Conservation (phyloP, 2,329 filamentous ascomycete genomes). For the Nigrospora osmanthi region DNA sequence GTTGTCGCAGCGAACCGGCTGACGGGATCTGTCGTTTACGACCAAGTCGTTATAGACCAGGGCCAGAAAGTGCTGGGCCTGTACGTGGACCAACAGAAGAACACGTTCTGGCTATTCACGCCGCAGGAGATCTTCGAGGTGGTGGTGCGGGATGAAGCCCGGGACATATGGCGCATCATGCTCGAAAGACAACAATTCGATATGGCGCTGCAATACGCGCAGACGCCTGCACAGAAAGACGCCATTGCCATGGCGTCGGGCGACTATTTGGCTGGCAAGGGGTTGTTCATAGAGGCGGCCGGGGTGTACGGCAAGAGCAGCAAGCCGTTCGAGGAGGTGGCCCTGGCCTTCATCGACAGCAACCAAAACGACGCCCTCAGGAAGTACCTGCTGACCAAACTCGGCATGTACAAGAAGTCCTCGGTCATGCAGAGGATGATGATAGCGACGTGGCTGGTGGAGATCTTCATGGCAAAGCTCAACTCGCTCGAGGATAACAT, state of each 20-base stretch:
- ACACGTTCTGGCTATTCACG: slow-evolving; percentile 96
- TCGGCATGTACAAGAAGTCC: slow-evolving; percentile 73
- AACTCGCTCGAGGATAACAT: slow-evolving; percentile 93
- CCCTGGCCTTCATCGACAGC: slow-evolving; percentile 81
- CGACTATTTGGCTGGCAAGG: slow-evolving; percentile 76
- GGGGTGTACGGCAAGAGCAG: slow-evolving; percentile 89
- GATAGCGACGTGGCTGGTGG: slow-evolving; percentile 90
- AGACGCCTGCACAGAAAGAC: slow-evolving; percentile 74
- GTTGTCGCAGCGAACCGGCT: slow-evolving; percentile 82
- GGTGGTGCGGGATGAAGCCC: slow-evolving; percentile 79
- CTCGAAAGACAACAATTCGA: slow-evolving; percentile 82
- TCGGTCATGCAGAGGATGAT: slow-evolving; percentile 89
- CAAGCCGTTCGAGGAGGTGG: slow-evolving; percentile 95
- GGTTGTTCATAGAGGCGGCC: slow-evolving; percentile 78
- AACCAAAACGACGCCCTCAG: slow-evolving; percentile 84
- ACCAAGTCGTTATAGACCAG: slow-evolving; percentile 75
- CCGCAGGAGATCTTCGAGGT: slow-evolving; percentile 88
- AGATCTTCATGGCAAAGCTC: slow-evolving; percentile 95
- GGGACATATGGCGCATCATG: slow-evolving; percentile 94
- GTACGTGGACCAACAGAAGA: slow-evolving; percentile 85
- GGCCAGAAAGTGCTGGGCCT: slow-evolving; percentile 77
- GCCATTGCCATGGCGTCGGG: slow-evolving; percentile 87
- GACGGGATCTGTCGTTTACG: slow-evolving; percentile 77
- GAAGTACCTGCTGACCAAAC: slow-evolving; percentile 80
- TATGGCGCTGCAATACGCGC: slow-evolving; percentile 76